Conservation (phyloP, 768 basidiomycete species). For the Phylloporus sp. region DNA sequence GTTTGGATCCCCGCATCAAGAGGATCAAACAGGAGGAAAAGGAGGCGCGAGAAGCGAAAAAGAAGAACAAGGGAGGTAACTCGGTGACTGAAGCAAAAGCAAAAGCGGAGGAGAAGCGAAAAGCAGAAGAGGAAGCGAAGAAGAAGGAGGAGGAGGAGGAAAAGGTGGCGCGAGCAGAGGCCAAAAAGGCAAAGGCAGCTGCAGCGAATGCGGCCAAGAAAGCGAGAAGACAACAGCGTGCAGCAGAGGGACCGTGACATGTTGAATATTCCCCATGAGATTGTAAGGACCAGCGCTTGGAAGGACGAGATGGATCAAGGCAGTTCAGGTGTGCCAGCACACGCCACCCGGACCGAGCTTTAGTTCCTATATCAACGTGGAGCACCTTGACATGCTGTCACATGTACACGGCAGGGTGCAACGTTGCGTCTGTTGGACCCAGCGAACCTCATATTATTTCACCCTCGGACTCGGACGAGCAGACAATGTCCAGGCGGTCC, state of each 20-base stretch:
- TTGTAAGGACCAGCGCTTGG: no score
- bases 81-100: constrained; percentile 47
- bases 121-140: constrained; percentile 67
- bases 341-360: not conserved
- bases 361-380: constrained; percentile 16
- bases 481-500: constrained; percentile 13
- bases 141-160: constrained; percentile 86
- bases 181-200: constrained; percentile 81
- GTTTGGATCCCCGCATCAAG: constrained; percentile 91
- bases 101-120: constrained; percentile 53
- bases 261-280: no score
- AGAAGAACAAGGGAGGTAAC: constrained; percentile 47
- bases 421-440: constrained; percentile 4
- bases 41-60: constrained; percentile 89
- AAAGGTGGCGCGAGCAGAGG: constrained; percentile 66
- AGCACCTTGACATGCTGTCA: not conserved
- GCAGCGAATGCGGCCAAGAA: constrained; percentile 92
- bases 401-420: constrained; percentile 6
- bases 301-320: no score
- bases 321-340: not conserved
- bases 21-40: constrained; percentile 96
- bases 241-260: constrained; percentile 25
- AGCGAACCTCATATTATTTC: no score
- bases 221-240: constrained; percentile 64
- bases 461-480: no score